Evolutionary conservation across 2,329 filamentous ascomycete species (phyloP).

Genomic region (Beauveria sp.): DNA sequence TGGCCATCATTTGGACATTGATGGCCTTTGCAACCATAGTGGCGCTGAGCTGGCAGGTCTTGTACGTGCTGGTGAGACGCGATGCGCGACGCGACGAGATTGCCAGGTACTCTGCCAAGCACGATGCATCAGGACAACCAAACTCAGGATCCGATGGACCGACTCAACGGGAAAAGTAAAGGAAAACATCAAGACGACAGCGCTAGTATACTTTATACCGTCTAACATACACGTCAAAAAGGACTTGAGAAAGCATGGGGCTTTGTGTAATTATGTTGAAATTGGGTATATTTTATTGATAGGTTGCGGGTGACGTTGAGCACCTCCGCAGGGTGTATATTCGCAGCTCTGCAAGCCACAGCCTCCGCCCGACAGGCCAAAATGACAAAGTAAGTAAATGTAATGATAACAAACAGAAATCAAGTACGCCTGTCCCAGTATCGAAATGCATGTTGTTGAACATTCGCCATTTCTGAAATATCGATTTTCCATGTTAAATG

Average conservation of each 20-base stretch:
- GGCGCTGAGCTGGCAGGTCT: not conserved
- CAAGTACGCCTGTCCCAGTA: conserved; percentile 1
- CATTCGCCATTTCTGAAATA: conserved; percentile 5
- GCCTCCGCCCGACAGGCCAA: not conserved
- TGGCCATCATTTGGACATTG: not conserved
- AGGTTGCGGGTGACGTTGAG: conserved; percentile 8
- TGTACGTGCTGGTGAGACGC: not conserved
- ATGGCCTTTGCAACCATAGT: not conserved
- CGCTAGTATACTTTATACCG: not conserved
- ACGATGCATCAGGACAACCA: not conserved
- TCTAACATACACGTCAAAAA: too few relatives aligned
- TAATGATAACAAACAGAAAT: conserved; percentile 2
- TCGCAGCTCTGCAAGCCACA: not conserved
- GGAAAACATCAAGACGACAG: not conserved
- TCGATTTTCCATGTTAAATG: conserved; percentile 13
- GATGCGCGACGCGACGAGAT: not conserved
- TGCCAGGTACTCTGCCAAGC: not conserved
- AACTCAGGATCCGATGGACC: not conserved
- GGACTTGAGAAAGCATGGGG: too few relatives aligned
- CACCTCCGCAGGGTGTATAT: not conserved
- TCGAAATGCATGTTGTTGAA: conserved; percentile 13
- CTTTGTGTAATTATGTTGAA: not conserved
- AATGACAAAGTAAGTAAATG: not conserved
- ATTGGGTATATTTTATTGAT: conserved; percentile 8
- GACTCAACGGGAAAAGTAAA: not conserved